Evolutionary conservation across 805 yeast species (phyloP), one percentile per base, ranked within the genome.

Genomic region (Metschnikowia orientalis): DNA sequence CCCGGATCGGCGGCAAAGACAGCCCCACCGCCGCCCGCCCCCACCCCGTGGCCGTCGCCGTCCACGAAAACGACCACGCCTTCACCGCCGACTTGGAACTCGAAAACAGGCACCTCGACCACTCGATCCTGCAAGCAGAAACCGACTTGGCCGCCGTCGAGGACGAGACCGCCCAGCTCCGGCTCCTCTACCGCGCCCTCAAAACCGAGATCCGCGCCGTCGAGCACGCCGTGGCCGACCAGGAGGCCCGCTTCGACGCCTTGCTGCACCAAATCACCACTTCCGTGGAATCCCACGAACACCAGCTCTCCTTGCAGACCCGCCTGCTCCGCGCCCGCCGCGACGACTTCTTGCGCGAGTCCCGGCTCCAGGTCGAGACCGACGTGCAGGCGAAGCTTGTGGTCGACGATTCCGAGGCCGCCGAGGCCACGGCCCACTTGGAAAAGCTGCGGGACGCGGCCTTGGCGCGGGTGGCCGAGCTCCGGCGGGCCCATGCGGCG

Each of bases 301-400:
- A 53, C 18, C 35, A 53, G 27, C 41, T 57, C 15, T 44, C 56
- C 19, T 40, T 54, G 5, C 49, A 57, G 25, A 37, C 67, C 3
- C 12, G 12, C 16, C 21, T 22, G 10, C 10, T 29, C 11, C 26
- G 32, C 18, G 26, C 17, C 21, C 21, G 23, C 3, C 16, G 26
- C 15, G 32, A 29, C 10, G 20, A 21, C 6, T 29, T 29, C 6
- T 29, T 29, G 21, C 26, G 32, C 6, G 32, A 29, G 10, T 29
- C 32, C 9, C 23, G 25, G 25, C 23, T 29, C 19, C 61, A 58
- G 23, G 38, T 60, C 23, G 49, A 53, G 19, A 59, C 56, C 39
- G 63, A 66, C 30, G 40, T 65, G 22, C 50, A 55, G n/a, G 41
- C 55, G 15, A 65, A 62, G 32, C 40, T 69, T 4, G 44, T 52